phyloP scores from a whole-genome alignment of 768 basidiomycete species.

The Trametes coccinea region DNA sequence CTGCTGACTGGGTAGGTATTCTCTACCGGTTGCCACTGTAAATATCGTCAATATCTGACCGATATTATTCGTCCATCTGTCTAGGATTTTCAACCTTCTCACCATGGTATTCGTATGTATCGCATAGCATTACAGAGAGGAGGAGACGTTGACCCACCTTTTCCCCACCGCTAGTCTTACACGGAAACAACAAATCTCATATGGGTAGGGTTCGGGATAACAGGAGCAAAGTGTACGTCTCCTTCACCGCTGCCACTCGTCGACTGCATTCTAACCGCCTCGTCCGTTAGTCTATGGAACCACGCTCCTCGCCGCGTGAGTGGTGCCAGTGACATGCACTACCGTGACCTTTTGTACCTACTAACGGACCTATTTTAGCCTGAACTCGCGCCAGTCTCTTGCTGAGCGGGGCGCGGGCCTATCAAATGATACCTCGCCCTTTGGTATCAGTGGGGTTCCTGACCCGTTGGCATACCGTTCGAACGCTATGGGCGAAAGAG shows the following conservation, averaged over 20 bases:
- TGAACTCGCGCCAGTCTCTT: not conserved
- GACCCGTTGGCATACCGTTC: not conserved
- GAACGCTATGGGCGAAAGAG: not conserved
- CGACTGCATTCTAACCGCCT: not conserved
- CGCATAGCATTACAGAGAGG: too few species aligned
- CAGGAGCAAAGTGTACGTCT: not conserved
- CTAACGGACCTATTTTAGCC: not conserved
- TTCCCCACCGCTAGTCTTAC: not conserved
- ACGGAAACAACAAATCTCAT: not conserved
- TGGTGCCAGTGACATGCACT: not conserved
- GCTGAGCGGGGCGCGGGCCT: not conserved
- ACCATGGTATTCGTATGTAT: not conserved
- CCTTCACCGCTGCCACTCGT: not conserved
- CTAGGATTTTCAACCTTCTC: not conserved
- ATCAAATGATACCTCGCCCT: not conserved
- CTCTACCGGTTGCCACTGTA: too few species aligned
- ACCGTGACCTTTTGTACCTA: too few species aligned
- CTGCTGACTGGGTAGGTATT: not conserved
- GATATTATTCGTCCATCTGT: too few species aligned
- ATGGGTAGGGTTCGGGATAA: constrained; percentile 1
- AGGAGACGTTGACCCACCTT: too few species aligned
- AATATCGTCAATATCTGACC: too few species aligned
- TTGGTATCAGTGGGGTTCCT: not conserved
- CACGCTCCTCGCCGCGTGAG: constrained; percentile 5
- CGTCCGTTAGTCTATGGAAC: not conserved